Conservation (phyloP, 768 basidiomycete species). For the Collybia sp. region DNA sequence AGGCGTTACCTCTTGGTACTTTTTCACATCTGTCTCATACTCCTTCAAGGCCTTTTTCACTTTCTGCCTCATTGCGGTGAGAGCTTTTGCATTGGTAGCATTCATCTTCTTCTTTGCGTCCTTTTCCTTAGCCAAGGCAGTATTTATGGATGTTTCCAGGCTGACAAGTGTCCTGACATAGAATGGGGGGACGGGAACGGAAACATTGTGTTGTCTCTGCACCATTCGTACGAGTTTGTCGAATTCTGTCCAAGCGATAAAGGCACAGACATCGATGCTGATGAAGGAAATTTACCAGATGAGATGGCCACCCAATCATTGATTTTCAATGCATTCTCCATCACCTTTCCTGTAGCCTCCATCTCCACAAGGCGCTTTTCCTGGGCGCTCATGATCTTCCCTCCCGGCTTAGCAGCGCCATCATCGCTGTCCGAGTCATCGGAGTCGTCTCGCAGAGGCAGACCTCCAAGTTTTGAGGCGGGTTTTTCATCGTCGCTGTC, state of each 20-base stretch:
- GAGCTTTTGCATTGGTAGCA: constrained; percentile 85
- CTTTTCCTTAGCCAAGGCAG: constrained; percentile 79
- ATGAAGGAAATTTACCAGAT: constrained; percentile 52
- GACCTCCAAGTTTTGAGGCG: constrained; percentile 24
- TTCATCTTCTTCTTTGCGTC: constrained; percentile 97
- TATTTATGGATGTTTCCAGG: constrained; percentile 74
- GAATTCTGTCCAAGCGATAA: constrained; percentile 59
- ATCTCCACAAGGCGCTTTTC: constrained; percentile 94
- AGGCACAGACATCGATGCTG: neutral
- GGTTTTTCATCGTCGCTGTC: constrained; percentile 35
- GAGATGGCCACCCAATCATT: constrained; percentile 96
- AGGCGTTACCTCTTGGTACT: constrained; percentile 67
- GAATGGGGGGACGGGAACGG: constrained; percentile 85
- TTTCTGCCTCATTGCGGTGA: constrained; percentile 98
- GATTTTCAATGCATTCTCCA: constrained; percentile 93
- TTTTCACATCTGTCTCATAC: constrained; percentile 74
- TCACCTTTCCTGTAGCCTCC: constrained; percentile 84
- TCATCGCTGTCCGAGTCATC: constrained; percentile 42
- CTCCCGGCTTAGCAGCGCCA: constrained; percentile 65
- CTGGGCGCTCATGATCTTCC: constrained; percentile 82
- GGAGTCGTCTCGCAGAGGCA: constrained; percentile 29
- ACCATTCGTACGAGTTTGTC: constrained; percentile 93
- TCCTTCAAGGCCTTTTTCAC: constrained; percentile 90
- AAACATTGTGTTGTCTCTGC: constrained; percentile 77
- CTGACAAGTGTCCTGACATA: constrained; percentile 70